Conservation (phyloP, 2,329 filamentous ascomycete genomes). For the Aspergillus sp. region DNA sequence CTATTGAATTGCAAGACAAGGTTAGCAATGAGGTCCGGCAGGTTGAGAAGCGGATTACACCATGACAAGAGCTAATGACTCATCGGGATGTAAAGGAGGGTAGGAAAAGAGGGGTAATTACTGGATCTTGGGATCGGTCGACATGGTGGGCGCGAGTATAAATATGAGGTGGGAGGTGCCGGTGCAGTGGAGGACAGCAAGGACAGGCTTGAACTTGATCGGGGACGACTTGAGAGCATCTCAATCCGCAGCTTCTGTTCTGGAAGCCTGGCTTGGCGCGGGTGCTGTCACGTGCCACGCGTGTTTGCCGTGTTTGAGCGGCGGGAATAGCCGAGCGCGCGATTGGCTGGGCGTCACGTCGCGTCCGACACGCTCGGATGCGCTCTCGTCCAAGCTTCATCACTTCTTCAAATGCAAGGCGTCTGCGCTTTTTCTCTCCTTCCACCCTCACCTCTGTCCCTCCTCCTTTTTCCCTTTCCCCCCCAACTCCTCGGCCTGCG, state of each 20-base stretch:
- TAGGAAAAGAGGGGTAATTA: slow-evolving; percentile 44
- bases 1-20: slow-evolving; percentile 52
- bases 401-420: slow-evolving; percentile 33
- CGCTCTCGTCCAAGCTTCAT: slow-evolving; percentile 34
- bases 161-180: slow-evolving; percentile 4
- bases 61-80: slow-evolving; percentile 20
- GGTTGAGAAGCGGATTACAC: slow-evolving; percentile 1
- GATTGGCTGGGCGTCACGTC: slow-evolving; percentile 43
- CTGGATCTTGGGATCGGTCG: slow-evolving; percentile 70
- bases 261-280: slow-evolving; percentile 14
- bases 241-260: background rate
- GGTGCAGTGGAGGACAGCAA: background rate
- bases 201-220: background rate
- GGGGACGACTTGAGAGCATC: background rate
- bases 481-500: slow-evolving; percentile 19
- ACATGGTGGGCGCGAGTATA: slow-evolving; percentile 51
- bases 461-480: slow-evolving; percentile 20
- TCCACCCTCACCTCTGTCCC: slow-evolving; percentile 11
- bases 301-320: slow-evolving; percentile 33
- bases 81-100: slow-evolving; percentile 14
- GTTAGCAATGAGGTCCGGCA: slow-evolving; percentile 13
- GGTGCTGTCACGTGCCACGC: slow-evolving; percentile 27
- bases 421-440: slow-evolving; percentile 25
- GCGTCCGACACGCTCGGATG: slow-evolving; percentile 29
- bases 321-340: slow-evolving; percentile 23